Percentiles rank a stretch among this genome's conserved stretches.
Conservation (phyloP, 129 eudicot species). For the Flaveria ramosissima region DNA sequence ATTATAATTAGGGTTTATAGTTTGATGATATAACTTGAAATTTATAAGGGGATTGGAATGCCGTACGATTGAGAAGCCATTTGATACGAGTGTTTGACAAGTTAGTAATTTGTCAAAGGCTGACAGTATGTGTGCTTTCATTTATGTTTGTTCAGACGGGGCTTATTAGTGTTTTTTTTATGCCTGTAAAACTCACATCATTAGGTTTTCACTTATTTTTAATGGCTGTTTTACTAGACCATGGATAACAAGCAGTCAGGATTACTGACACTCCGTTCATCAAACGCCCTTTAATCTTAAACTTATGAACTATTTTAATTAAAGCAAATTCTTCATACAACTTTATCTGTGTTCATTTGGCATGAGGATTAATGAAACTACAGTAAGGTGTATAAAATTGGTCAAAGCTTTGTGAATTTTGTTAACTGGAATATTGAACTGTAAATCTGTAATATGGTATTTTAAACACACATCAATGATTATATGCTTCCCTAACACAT, state of each 20-base stretch:
- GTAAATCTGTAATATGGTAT: neutral
- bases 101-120: neutral
- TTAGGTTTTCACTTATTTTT: neutral
- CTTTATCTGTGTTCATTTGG: neutral
- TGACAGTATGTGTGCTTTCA: neutral
- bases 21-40: neutral
- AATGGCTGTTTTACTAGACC: neutral
- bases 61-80: neutral
- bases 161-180: neutral
- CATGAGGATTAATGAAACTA: neutral
- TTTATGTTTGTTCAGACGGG: neutral
- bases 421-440: neutral
- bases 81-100: conserved; percentile 7
- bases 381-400: neutral
- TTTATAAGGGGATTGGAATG: neutral
- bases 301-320: neutral
- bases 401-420: neutral
- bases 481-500: neutral
- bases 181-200: neutral
- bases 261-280: neutral
- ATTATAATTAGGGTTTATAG: neutral
- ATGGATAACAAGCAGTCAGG: neutral
- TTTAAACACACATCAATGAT: neutral
- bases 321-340: neutral
- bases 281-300: neutral